phyloP scores from a whole-genome alignment of 352 stramenopile species.

The Phytophthora crassamura region DNA sequence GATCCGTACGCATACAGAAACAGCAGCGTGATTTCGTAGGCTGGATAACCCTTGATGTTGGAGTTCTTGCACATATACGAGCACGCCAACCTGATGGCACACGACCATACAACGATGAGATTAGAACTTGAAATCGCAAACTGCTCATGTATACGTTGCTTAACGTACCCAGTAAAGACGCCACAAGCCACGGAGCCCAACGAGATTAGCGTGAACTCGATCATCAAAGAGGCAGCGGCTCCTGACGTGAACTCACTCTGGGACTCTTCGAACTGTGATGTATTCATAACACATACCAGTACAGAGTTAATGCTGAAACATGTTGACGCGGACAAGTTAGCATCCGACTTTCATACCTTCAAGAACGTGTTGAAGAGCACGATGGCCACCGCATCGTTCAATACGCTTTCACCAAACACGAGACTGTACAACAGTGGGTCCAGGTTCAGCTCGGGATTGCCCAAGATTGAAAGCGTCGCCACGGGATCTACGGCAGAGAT shows the following conservation, averaged over 20 bases:
- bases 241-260: slow-evolving; percentile 70
- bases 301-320: neutral
- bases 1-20: slow-evolving; percentile 78
- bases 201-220: slow-evolving; percentile 83
- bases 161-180: slow-evolving; percentile 66
- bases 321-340: neutral
- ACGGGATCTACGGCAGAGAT: slow-evolving; percentile 98
- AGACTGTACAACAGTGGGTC: slow-evolving; percentile 91
- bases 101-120: neutral
- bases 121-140: slow-evolving; percentile 1
- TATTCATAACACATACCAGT: slow-evolving; percentile 1
- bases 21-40: slow-evolving; percentile 78
- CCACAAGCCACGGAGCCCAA: slow-evolving; percentile 83
- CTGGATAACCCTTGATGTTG: slow-evolving; percentile 82
- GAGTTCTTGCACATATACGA: slow-evolving; percentile 84
- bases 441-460: slow-evolving; percentile 92
- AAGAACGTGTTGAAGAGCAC: slow-evolving; percentile 97
- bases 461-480: slow-evolving; percentile 96
- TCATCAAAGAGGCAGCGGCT: slow-evolving; percentile 66
- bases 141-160: neutral
- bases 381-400: slow-evolving; percentile 98
- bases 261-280: slow-evolving; percentile 74
- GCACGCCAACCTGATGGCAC: slow-evolving; percentile 58
- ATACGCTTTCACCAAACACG: slow-evolving; percentile 97
- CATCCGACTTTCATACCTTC: slow-evolving; percentile 57